phyloP scores from a whole-genome alignment of 164 flowering plant species.

The Protea cynaroides region DNA sequence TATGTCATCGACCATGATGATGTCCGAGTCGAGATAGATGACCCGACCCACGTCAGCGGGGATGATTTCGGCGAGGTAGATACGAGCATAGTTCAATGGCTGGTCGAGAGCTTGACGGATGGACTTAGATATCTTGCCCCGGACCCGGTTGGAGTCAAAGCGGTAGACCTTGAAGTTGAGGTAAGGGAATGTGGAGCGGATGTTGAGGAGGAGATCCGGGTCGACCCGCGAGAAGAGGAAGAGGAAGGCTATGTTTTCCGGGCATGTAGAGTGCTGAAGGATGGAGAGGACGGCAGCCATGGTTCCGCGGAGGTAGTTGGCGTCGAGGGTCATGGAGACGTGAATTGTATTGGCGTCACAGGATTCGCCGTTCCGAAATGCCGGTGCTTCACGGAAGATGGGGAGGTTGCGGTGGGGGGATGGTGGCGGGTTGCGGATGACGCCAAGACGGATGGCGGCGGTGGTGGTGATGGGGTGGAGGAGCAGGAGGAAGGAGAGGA shows the following conservation, averaged over 20 bases:
- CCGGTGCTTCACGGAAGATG: conserved; percentile 63
- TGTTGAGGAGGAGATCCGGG: conserved; percentile 26
- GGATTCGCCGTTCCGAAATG: conserved; percentile 46
- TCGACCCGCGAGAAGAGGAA: conserved; percentile 39
- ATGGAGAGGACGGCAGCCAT: conserved; percentile 66
- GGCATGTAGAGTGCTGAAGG: conserved; percentile 64
- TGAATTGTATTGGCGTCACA: conserved; percentile 38
- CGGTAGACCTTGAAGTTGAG: conserved; percentile 47
- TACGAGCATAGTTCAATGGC: conserved; percentile 70
- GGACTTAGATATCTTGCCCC: conserved; percentile 55
- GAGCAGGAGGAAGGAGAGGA: conserved; percentile 49
- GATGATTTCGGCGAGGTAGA: conserved; percentile 49
- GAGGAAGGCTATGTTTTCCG: conserved; percentile 59
- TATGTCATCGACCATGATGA: conserved; percentile 61
- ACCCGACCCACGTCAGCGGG: conserved; percentile 41
- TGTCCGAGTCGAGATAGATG: conserved; percentile 70
- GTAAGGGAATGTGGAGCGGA: conserved; percentile 57
- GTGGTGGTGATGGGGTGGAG: conserved; percentile 30
- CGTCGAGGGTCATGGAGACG: conserved; percentile 64
- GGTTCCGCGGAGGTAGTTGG: conserved; percentile 64
- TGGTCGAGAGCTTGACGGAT: conserved; percentile 66
- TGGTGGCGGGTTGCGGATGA: conserved; percentile 17
- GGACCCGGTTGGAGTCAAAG: conserved; percentile 40
- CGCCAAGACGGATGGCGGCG: conserved; percentile 22
- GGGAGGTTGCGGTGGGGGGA: conserved; percentile 17